Evolutionary conservation across 2,329 filamentous ascomycete genomes (phyloP).

Genomic region (Cephalotrichum gorgonifer): DNA sequence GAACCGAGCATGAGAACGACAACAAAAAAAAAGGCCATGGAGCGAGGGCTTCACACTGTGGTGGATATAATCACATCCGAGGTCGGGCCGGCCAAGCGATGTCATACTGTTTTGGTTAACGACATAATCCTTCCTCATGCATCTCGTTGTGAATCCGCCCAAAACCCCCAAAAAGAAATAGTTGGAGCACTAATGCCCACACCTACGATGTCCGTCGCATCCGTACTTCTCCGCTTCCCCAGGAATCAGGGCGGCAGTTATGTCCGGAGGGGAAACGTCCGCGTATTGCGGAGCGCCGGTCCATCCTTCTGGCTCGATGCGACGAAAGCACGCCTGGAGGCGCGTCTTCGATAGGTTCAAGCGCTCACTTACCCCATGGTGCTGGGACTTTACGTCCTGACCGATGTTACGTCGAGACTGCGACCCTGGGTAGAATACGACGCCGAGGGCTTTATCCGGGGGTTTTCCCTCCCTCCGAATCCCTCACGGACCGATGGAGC

Average conservation of each 20-base stretch:
- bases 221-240: background rate
- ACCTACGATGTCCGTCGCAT: background rate
- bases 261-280: background rate
- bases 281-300: background rate
- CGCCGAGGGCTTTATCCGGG: no score
- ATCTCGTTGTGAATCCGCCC: no score
- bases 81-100: slow-evolving; percentile 2
- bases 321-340: no score
- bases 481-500: no score
- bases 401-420: background rate
- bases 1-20: background rate
- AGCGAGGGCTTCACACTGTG: background rate
- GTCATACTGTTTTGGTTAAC: background rate
- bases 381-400: background rate
- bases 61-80: background rate
- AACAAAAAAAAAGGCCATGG: background rate
- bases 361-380: background rate
- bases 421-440: no score
- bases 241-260: background rate
- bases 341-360: no score
- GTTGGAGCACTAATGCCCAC: no score
- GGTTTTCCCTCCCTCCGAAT: no score
- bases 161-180: no score
- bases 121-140: background rate
- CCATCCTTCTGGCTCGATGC: background rate